Evolutionary conservation across 192 early-diverging fungal species (phyloP).

Genomic region (Backusella liffmaniae): DNA sequence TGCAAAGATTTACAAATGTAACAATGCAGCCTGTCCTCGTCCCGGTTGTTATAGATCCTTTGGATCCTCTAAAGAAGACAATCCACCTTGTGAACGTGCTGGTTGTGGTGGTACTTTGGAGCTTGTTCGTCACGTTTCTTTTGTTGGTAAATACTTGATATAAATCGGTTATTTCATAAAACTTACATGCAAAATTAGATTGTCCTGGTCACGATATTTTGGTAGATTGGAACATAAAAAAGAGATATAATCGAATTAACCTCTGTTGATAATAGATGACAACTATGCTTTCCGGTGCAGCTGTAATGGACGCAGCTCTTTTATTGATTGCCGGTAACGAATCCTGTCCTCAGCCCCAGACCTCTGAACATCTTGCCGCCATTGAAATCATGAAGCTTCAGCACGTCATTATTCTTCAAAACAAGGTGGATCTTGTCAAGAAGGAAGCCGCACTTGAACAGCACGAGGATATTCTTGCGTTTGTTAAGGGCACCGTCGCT

Average conservation of each 20-base stretch:
- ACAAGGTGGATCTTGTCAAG: slow-evolving; percentile 98
- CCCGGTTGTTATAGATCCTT: slow-evolving; percentile 95
- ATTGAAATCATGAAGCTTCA: slow-evolving; percentile 99
- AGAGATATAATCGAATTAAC: neutral
- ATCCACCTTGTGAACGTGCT: slow-evolving; percentile 84
- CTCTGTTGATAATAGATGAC: slow-evolving; percentile 61
- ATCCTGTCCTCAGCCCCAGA: slow-evolving; percentile 98
- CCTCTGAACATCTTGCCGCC: slow-evolving; percentile 96
- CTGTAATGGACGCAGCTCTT: slow-evolving; percentile 98
- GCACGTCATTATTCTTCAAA: slow-evolving; percentile 96
- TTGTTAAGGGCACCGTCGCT: slow-evolving; percentile 94
- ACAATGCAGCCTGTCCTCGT: slow-evolving; percentile 86
- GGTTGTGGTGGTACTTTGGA: slow-evolving; percentile 87
- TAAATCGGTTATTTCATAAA: neutral
- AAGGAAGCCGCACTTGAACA: slow-evolving; percentile 89
- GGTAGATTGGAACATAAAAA: slow-evolving; percentile 4
- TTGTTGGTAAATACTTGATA: slow-evolving; percentile 56
- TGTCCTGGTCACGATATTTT: slow-evolving; percentile 99
- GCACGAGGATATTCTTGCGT: slow-evolving; percentile 86
- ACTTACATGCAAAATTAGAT: slow-evolving; percentile 44
- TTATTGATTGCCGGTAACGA: slow-evolving; percentile 98
- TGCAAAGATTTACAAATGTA: slow-evolving; percentile 99
- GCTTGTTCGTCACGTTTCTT: slow-evolving; percentile 89
- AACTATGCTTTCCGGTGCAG: slow-evolving; percentile 98
- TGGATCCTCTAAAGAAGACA: slow-evolving; percentile 78